These are phyloP conservation scores for Blastocystis sp. DNA, from an alignment of 352 stramenopile genomes.

Conservation along the genomic window DNA sequence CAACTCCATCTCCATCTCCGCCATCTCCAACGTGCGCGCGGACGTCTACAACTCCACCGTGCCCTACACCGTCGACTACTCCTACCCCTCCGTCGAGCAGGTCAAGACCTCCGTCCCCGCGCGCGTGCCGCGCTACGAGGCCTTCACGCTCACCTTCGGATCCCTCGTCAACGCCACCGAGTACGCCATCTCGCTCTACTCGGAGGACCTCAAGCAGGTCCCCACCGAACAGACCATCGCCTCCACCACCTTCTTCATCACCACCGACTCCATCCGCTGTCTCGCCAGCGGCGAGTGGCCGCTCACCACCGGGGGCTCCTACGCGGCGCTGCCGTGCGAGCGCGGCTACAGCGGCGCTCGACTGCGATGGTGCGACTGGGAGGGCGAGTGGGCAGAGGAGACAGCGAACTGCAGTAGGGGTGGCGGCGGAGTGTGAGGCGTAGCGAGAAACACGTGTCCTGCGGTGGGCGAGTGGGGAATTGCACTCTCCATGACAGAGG, in stretches of 20 bases:
- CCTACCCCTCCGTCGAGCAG: background rate
- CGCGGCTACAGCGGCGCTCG: background rate
- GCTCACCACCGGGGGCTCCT: background rate
- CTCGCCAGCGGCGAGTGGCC: background rate
- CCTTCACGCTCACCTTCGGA: background rate
- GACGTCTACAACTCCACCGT: conserved; percentile 50
- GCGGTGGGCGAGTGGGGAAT: background rate
- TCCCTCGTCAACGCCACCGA: conserved; percentile 30
- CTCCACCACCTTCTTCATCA: conserved; percentile 60
- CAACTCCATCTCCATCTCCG: conserved; percentile 30
- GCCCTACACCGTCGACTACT: background rate
- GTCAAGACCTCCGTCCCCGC: background rate
- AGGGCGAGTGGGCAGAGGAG: conserved; percentile 34
- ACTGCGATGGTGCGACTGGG: background rate
- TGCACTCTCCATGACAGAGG: background rate
- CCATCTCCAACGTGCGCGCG: conserved; percentile 27
- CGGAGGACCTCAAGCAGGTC: conserved; percentile 6
- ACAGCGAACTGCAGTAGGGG: conserved; percentile 17
- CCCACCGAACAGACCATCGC: background rate
- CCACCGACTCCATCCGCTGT: conserved; percentile 7
- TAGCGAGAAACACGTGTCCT: background rate
- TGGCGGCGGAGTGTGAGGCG: background rate
- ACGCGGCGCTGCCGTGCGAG: background rate
- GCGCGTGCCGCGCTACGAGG: background rate
- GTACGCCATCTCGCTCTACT: conserved; percentile 49